Evolutionary conservation across 1,284 basidiomycete species (phyloP).

Genomic region (Apiotrichum mycotoxinovorans): DNA sequence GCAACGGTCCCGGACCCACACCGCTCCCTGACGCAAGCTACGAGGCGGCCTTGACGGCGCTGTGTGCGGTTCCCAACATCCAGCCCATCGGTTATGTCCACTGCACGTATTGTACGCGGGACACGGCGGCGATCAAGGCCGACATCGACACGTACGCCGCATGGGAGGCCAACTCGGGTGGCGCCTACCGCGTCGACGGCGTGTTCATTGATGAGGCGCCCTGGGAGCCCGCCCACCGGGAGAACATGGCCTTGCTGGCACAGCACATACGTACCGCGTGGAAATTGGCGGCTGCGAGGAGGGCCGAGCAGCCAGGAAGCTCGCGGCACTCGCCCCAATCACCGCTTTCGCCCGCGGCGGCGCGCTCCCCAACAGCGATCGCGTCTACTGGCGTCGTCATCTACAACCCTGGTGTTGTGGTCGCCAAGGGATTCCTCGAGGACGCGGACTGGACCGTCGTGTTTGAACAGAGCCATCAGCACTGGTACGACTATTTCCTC

Average conservation of each 20-base stretch:
- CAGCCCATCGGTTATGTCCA: slow-evolving; percentile 12
- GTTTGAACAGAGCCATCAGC: slow-evolving; percentile 6
- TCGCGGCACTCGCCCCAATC: too few species aligned
- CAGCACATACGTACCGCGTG: slow-evolving; percentile 2
- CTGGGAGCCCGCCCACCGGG: not conserved
- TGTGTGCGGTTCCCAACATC: slow-evolving; percentile 10
- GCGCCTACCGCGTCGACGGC: slow-evolving; percentile 6
- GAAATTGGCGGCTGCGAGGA: not conserved
- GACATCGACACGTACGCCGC: slow-evolving; percentile 10
- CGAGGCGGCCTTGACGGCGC: not conserved
- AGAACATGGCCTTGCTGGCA: slow-evolving; percentile 1
- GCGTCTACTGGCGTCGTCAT: not conserved
- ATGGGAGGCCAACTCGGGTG: slow-evolving; percentile 1
- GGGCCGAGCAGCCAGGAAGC: too few species aligned
- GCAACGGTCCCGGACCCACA: slow-evolving; percentile 6
- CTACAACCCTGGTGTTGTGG: slow-evolving; percentile 13
- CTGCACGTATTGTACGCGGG: slow-evolving; percentile 9
- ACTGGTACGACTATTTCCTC: slow-evolving; percentile 6
- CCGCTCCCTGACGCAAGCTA: slow-evolving; percentile 7
- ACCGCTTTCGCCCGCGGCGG: too few species aligned
- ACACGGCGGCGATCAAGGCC: not conserved
- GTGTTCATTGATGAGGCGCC: slow-evolving; percentile 19
- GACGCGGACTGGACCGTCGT: slow-evolving; percentile 10
- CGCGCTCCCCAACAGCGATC: not conserved
- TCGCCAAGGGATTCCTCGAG: slow-evolving; percentile 2